Evolutionary conservation across 2,329 filamentous ascomycete species (phyloP), one percentile per base, ranked within the genome.

Genomic region (Claviceps africana): DNA sequence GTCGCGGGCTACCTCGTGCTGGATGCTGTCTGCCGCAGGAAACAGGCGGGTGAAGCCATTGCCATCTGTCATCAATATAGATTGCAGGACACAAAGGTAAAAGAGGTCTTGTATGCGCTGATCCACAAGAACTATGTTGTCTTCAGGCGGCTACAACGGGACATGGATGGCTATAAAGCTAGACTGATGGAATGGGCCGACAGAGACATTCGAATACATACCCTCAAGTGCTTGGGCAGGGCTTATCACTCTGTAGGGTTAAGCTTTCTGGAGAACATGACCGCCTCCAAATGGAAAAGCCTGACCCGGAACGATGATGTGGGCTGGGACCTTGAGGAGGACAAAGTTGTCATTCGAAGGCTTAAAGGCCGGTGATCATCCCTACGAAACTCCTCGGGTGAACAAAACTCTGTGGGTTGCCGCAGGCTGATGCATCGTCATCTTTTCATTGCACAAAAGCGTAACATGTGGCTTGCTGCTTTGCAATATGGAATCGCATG

Each of bases 1-100:
- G 85, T 94, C 50, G 79, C 82, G 2, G 79, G 81, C 33, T 95
- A 95, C 61, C 75, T 88, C 28, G 81, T 96, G 48, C 78, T 98
- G 28, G 93, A 98, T 68, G 78, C 89, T 42, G 89, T 89, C 6
- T 97, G 93, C 64, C 82, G 93, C 25, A 82, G 90, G 57, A 76
- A 79, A 13, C 81, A 95, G 57, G 70, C 95, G 28, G 75, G 78
- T 1, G 81, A 84, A 51, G 93, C 91, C 1, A 88, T 85, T 62
- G 73, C 78, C 2, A 70, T 89, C 51, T 78, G 82, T 51, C 70
- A 77, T 50, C 65, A 69, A 25, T 85, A 86, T 65, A 66, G 66
- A 8, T 76, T 89, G 52, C 72, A 72, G 47, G 87, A 88, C 62
- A 64, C 74, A n/a, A 79, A 82, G 51, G 74, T 96, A 1, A 82